Evolutionary conservation across 768 basidiomycete species (phyloP).

Genomic region (Psilocybe sp.): DNA sequence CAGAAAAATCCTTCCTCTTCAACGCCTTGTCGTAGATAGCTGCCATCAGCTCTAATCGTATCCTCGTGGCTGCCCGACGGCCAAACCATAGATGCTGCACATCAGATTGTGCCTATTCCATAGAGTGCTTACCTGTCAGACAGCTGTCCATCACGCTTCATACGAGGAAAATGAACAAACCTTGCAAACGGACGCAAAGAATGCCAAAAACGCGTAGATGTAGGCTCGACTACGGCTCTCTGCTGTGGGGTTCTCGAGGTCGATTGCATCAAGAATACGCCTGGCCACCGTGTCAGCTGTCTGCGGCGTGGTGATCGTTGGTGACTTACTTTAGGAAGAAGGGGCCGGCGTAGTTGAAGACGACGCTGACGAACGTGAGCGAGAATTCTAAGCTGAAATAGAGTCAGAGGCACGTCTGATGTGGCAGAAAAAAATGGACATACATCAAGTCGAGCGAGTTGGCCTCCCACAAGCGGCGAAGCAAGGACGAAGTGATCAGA

Average conservation of each 20-base stretch:
- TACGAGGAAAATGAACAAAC: conserved; percentile 21
- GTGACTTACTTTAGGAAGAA: conserved; percentile 74
- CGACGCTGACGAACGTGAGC: conserved; percentile 65
- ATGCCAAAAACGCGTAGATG: conserved; percentile 75
- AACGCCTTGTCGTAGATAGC: conserved; percentile 87
- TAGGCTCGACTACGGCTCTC: conserved; percentile 62
- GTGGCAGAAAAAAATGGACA: conserved; percentile 2
- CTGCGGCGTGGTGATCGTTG: background rate
- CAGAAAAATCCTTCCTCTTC: conserved; percentile 80
- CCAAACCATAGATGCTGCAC: conserved; percentile 79
- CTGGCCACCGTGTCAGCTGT: conserved; percentile 20
- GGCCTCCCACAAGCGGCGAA: conserved; percentile 40
- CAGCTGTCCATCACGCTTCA: no score
- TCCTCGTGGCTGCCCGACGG: conserved; percentile 69
- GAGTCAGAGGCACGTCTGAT: background rate
- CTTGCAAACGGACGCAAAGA: conserved; percentile 58
- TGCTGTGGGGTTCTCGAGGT: conserved; percentile 37
- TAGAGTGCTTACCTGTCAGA: no score
- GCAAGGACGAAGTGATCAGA: conserved; percentile 16
- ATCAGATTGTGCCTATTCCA: conserved; percentile 55
- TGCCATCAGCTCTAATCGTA: conserved; percentile 79
- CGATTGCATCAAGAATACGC: conserved; percentile 59
- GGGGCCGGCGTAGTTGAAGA: conserved; percentile 78
- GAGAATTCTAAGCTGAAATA: conserved; percentile 53
- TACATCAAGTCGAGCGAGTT: conserved; percentile 48